phyloP scores from a whole-genome alignment of 805 yeast genomes.

The Cyberlindnera euphorbiiphila region DNA sequence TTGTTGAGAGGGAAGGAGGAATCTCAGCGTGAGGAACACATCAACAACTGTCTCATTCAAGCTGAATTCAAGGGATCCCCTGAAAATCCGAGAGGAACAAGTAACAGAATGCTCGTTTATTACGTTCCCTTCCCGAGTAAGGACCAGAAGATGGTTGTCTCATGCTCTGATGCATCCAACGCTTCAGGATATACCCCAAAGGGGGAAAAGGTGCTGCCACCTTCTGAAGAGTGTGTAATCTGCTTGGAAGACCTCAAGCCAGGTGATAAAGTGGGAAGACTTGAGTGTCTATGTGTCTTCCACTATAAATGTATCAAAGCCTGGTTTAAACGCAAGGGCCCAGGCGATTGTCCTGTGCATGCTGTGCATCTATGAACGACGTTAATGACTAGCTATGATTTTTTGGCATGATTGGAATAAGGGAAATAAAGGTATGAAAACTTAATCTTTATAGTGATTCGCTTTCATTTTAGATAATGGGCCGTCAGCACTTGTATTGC shows the following conservation, averaged over 20 bases:
- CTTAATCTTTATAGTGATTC: too few species aligned
- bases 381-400: slow-evolving; percentile 1
- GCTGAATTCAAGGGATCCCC: slow-evolving; percentile 65
- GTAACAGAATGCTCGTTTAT: slow-evolving; percentile 85
- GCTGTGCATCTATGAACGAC: slow-evolving; percentile 34
- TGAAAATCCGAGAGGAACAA: slow-evolving; percentile 44
- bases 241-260: slow-evolving; percentile 86
- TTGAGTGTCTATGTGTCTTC: slow-evolving; percentile 92
- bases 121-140: slow-evolving; percentile 30
- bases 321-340: slow-evolving; percentile 87
- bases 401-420: too few species aligned
- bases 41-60: slow-evolving; percentile 58
- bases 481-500: too few species aligned
- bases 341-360: slow-evolving; percentile 85
- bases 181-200: slow-evolving; percentile 8
- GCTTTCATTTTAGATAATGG: too few species aligned
- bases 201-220: slow-evolving; percentile 22
- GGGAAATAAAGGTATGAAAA: neutral
- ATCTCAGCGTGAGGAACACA: slow-evolving; percentile 54
- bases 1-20: slow-evolving; percentile 17
- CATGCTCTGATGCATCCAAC: slow-evolving; percentile 25
- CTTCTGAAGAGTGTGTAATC: slow-evolving; percentile 79
- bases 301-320: slow-evolving; percentile 87
- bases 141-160: slow-evolving; percentile 18
- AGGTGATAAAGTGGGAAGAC: slow-evolving; percentile 85